These are phyloP conservation scores for Paramyrothecium roridum DNA, from an alignment of 2,329 filamentous ascomycete species.

Conservation along the genomic window DNA sequence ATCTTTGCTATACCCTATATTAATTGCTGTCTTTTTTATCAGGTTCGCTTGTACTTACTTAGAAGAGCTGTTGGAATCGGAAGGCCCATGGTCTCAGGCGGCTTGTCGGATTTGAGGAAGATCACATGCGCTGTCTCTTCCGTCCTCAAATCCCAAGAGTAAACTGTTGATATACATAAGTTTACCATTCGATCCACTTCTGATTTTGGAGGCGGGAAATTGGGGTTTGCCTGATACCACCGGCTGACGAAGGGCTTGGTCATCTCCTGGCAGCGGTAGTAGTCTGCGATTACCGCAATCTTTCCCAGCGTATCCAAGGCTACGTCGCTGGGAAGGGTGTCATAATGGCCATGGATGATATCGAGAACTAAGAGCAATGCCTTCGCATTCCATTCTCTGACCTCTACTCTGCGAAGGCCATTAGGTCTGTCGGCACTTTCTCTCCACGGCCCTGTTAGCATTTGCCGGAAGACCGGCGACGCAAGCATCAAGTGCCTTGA, in stretches of 20 bases:
- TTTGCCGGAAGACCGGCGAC: not conserved
- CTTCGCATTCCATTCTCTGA: not conserved
- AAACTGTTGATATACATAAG: not conserved
- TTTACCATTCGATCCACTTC: too few relatives aligned
- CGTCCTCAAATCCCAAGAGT: not conserved
- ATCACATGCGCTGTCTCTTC: not conserved
- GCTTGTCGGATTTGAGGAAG: not conserved
- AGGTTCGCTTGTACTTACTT: not conserved
- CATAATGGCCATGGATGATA: constrained; percentile 4
- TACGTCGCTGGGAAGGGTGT: accelerated
- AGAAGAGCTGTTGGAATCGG: not conserved
- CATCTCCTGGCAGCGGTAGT: constrained; percentile 4
- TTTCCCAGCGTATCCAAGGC: not conserved
- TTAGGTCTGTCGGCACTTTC: not conserved
- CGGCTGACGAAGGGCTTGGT: not conserved
- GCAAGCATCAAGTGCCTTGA: not conserved
- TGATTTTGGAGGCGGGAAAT: too few relatives aligned
- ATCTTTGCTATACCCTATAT: not conserved
- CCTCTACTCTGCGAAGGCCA: not conserved
- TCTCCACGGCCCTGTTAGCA: not conserved
- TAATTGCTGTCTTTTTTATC: not conserved
- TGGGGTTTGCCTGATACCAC: constrained; percentile 2
- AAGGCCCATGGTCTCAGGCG: not conserved
- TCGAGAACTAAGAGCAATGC: constrained; percentile 1
- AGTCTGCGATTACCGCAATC: constrained; percentile 1